phyloP scores from a whole-genome alignment of 2,329 filamentous ascomycete genomes.

The Pseudopithomyces chartarum region DNA sequence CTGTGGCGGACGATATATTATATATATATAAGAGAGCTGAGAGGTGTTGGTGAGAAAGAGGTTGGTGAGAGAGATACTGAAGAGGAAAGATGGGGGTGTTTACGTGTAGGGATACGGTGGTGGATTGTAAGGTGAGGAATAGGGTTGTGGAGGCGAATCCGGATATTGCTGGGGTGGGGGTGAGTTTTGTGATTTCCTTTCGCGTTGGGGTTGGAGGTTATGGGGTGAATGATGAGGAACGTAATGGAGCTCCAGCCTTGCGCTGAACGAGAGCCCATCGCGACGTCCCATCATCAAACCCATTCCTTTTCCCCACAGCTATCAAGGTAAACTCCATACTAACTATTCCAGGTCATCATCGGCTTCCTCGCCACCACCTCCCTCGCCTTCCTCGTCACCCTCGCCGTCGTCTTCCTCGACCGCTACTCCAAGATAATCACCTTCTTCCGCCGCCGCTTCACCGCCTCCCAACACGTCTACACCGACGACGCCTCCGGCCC shows the following conservation, averaged over 20 bases:
- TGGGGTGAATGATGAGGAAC: background rate
- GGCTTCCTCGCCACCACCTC: slow-evolving; percentile 35
- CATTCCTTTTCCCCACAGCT: background rate
- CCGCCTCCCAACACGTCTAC: slow-evolving; percentile 17
- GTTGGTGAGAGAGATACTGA: no score
- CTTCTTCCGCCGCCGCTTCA: slow-evolving; percentile 18
- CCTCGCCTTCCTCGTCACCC: slow-evolving; percentile 33
- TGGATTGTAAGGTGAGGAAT: slow-evolving; percentile 17
- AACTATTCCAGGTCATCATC: slow-evolving; percentile 25
- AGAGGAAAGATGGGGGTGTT: background rate
- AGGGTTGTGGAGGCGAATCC: slow-evolving; percentile 28
- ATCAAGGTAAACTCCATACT: background rate
- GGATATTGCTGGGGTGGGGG: slow-evolving; percentile 37
- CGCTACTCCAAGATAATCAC: slow-evolving; percentile 27
- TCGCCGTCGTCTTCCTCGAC: slow-evolving; percentile 35
- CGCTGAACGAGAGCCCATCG: no score
- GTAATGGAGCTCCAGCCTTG: background rate
- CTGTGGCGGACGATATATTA: no score
- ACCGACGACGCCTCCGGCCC: slow-evolving; percentile 16
- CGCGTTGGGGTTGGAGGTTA: background rate
- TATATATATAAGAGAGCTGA: no score
- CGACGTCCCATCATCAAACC: no score
- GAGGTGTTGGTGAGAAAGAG: no score
- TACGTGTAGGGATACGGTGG: background rate
- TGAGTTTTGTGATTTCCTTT: slow-evolving; percentile 10